phyloP scores from a whole-genome alignment of 2,329 filamentous ascomycete species.

The Botrytis hyacinthi region DNA sequence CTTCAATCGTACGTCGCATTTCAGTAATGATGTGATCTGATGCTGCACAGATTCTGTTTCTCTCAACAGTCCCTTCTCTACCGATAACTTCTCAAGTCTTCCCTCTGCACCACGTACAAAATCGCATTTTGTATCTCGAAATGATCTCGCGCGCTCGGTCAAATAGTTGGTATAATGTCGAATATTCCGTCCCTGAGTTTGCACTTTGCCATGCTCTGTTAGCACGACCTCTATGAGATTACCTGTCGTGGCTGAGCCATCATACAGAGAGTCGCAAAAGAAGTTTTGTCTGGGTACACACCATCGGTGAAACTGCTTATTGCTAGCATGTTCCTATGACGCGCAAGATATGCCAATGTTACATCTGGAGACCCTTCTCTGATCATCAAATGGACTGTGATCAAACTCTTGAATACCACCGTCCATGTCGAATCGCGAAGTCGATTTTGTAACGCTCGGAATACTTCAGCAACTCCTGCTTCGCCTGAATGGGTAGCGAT shows the following conservation, averaged over 20 bases:
- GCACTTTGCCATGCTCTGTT: conserved; percentile 57
- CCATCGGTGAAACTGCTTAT: conserved; percentile 92
- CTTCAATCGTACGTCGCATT: conserved; percentile 74
- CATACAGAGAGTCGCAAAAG: conserved; percentile 15
- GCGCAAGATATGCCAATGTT: conserved; percentile 79
- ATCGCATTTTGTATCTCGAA: conserved; percentile 79
- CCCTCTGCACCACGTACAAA: conserved; percentile 83
- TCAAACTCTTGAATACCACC: conserved; percentile 97
- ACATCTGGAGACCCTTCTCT: conserved; percentile 88
- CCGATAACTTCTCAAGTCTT: conserved; percentile 77
- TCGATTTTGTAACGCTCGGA: conserved; percentile 83
- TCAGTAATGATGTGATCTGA: conserved; percentile 80
- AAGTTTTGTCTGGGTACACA: conserved; percentile 46
- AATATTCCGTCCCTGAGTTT: conserved; percentile 94
- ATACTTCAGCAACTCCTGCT: conserved; percentile 91
- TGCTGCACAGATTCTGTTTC: conserved; percentile 90
- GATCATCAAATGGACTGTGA: conserved; percentile 96
- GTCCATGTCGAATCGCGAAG: conserved; percentile 98
- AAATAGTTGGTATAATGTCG: conserved; percentile 88
- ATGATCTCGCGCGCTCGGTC: conserved; percentile 76
- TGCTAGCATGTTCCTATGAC: conserved; percentile 77
- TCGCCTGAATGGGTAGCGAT: conserved; percentile 93
- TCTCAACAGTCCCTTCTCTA: conserved; percentile 88
- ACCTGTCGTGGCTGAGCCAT: conserved; percentile 25
- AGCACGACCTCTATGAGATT: conserved; percentile 38